Base-by-base conservation (phyloP, 306 rosid species). In the Comarum palustre region DNA sequence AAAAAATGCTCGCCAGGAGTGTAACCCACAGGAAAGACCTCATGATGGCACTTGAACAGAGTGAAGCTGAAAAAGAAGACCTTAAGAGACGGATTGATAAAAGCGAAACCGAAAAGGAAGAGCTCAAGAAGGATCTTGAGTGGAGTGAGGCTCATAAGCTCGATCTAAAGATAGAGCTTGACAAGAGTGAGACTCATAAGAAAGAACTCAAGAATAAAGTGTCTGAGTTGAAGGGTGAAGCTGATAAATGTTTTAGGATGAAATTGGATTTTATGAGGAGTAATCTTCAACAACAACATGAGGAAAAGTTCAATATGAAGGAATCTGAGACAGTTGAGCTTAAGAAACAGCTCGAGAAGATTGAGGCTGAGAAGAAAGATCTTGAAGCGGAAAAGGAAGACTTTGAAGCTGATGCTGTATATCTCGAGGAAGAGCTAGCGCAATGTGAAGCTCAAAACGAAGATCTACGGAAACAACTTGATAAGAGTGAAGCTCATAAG, bases 151-250 rank as follows among this genome's bases (percentile, higher is more conserved):
- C 46, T 69, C n/a, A n/a, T 19, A 69, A 69, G 46, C 1, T n/a
- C 3, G 32, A 50, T n/a, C 46, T 69, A 6, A 34, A 8, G 50
- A 43, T 8, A 39, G 70, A 75, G 50, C 39, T 61, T 79, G 62
- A 70, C 78, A 41, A 66, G 38, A 41, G 48, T 20, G 54, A 66
- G 14, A 9, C 48, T 42, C 50, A 66, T 22, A 43, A 13, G 52
- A 24, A 43, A 5, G 34, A 12, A 25, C 36, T 66, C 3, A 42
- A 66, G 22, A 42, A 22, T 4, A 45, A 67, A 25, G 14, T 45
- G 13, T 29, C 32, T 16, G 22, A 42, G 34, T 25, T 66, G 71
- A 32, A 65, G 32, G 4, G 11, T 20, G 69, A 39, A 7, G 32
- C 19, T 22, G 51, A 58, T 8, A 58, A 13, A 58, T 4, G 0